Evolutionary conservation across 1,284 basidiomycete genomes (phyloP).

Genomic region (Sporisorium sorghi): DNA sequence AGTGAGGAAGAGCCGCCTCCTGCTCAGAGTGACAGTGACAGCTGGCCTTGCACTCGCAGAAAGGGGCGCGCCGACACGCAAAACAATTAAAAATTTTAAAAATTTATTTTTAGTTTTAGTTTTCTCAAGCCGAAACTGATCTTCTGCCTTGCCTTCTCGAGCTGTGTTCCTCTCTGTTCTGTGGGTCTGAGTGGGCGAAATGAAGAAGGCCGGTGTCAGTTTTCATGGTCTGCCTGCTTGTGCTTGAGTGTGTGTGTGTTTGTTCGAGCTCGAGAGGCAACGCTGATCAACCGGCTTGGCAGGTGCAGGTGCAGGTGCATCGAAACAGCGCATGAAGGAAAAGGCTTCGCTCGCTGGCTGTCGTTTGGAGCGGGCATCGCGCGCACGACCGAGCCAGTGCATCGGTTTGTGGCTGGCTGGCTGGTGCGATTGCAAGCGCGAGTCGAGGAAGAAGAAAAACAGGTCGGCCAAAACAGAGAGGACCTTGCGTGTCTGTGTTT

Average conservation of each 20-base stretch:
- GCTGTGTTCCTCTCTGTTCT: too few species aligned
- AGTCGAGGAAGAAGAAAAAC: not conserved
- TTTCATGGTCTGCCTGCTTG: too few species aligned
- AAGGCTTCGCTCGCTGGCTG: not conserved
- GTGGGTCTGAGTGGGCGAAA: too few species aligned
- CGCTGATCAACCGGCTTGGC: not conserved
- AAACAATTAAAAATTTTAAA: not conserved
- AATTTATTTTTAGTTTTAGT: not conserved
- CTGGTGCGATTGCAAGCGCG: not conserved
- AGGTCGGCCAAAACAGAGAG: not conserved
- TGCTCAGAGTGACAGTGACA: too few species aligned
- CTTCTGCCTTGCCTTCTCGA: too few species aligned
- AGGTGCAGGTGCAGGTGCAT: not conserved
- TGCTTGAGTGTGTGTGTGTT: not conserved
- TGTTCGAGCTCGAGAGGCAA: not conserved
- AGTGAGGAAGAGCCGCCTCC: too few species aligned
- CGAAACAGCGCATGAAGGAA: not conserved
- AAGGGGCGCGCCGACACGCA: constrained; percentile 1
- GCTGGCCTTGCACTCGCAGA: constrained; percentile 13
- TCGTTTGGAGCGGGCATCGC: not conserved
- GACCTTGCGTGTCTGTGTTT: too few species aligned
- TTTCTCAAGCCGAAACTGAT: too few species aligned
- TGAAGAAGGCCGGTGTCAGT: too few species aligned
- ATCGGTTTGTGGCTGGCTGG: not conserved
- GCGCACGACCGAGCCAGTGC: constrained; percentile 3